phyloP scores from a whole-genome alignment of 1,284 basidiomycete species.

The Xanthoconium separans region DNA sequence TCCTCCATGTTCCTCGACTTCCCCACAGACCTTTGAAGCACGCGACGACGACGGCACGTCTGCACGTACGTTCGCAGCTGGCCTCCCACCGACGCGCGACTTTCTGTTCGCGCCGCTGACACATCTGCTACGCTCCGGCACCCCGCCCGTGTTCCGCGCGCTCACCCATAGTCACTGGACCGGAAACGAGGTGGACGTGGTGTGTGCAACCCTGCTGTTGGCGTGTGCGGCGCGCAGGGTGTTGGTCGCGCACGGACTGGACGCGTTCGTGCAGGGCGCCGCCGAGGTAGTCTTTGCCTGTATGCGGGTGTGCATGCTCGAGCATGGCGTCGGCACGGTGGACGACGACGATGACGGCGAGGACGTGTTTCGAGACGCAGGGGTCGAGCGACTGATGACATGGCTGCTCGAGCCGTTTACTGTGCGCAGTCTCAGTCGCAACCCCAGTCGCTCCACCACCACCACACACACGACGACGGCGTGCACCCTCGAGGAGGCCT shows the following conservation, averaged over 20 bases:
- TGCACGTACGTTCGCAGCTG: constrained; percentile 30
- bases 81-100: constrained; percentile 65
- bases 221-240: constrained; percentile 44
- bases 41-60: not conserved
- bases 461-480: not conserved
- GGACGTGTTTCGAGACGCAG: constrained; percentile 70
- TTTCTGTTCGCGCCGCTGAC: constrained; percentile 78
- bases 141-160: constrained; percentile 68
- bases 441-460: too few relatives aligned
- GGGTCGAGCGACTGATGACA: constrained; percentile 60
- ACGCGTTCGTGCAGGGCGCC: constrained; percentile 41
- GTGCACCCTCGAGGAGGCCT: constrained; percentile 54
- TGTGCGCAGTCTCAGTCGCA: too few relatives aligned
- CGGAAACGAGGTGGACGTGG: constrained; percentile 78
- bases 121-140: constrained; percentile 80
- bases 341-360: constrained; percentile 46
- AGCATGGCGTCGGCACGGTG: constrained; percentile 46
- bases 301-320: constrained; percentile 96
- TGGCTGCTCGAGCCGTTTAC: constrained; percentile 59
- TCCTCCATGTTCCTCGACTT: constrained; percentile 40
- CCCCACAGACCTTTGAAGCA: too few relatives aligned
- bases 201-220: constrained; percentile 66
- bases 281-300: constrained; percentile 71
- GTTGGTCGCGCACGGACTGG: constrained; percentile 43
- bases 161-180: constrained; percentile 88